Percentiles rank a stretch among this genome's conserved stretches.
These are phyloP conservation scores for Kwoniella botswanensis DNA, from an alignment of 768 basidiomycete genomes.

Conservation along the genomic window DNA sequence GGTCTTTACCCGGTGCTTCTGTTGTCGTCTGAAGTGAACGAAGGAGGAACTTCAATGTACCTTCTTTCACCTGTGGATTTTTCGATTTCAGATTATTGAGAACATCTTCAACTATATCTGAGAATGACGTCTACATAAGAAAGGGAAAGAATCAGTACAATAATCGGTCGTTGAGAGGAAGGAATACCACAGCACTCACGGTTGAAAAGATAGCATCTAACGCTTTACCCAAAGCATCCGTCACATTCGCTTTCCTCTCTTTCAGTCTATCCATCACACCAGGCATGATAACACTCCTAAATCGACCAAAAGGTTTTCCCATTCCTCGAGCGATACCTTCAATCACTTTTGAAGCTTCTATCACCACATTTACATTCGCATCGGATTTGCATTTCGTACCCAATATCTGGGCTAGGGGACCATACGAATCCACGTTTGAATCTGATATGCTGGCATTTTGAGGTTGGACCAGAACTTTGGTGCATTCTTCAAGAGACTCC, in stretches of 20 bases:
- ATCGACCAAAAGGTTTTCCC: conserved; percentile 72
- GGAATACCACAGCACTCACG: conserved; percentile 62
- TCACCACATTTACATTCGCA: conserved; percentile 94
- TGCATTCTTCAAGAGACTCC: conserved; percentile 76
- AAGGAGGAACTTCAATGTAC: conserved; percentile 81
- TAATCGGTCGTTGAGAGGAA: not conserved
- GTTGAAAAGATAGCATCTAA: conserved; percentile 85
- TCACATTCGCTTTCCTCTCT: conserved; percentile 88
- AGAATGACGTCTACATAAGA: conserved; percentile 68
- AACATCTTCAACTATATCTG: conserved; percentile 83
- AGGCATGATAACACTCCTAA: conserved; percentile 72
- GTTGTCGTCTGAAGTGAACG: conserved; percentile 76
- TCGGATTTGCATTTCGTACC: conserved; percentile 82
- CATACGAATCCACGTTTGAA: conserved; percentile 67
- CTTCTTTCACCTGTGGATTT: conserved; percentile 96
- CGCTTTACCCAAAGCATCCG: conserved; percentile 83
- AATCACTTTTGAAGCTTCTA: conserved; percentile 79
- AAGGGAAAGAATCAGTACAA: conserved; percentile 2
- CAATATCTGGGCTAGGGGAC: conserved; percentile 74
- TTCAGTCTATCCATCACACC: conserved; percentile 87
- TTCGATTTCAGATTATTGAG: conserved; percentile 78
- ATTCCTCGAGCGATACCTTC: conserved; percentile 85
- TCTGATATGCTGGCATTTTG: conserved; percentile 74
- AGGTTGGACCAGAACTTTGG: conserved; percentile 68
- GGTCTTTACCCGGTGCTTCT: conserved; percentile 70